Conservation (phyloP, 345 rosid genomes). For the Eucalyptus victrix region DNA sequence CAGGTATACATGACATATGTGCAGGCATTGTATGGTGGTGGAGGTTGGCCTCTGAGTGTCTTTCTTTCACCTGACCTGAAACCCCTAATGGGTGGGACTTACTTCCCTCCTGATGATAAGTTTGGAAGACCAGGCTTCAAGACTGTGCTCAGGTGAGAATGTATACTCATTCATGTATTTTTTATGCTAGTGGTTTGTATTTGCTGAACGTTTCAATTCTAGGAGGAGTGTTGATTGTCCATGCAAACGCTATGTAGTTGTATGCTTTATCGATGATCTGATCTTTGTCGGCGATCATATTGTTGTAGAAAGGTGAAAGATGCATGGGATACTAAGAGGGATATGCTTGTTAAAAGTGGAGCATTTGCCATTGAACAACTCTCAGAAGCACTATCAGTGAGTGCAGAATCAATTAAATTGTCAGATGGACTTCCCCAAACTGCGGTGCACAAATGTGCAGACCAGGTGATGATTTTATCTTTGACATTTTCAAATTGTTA, state of each 20-base stretch:
- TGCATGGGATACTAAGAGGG: conserved; percentile 72
- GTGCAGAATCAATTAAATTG: conserved; percentile 43
- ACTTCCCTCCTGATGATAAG: conserved; percentile 85
- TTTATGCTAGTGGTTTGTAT: not conserved
- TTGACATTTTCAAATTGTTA: not conserved
- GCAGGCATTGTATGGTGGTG: conserved; percentile 64
- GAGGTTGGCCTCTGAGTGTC: conserved; percentile 91
- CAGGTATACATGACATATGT: conserved; percentile 95
- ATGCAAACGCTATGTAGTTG: not conserved
- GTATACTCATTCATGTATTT: not conserved
- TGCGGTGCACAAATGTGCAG: conserved; percentile 58
- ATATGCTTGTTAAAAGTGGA: conserved; percentile 61
- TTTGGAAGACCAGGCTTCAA: conserved; percentile 92
- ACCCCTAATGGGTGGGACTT: conserved; percentile 96
- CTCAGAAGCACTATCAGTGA: conserved; percentile 74
- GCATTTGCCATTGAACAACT: conserved; percentile 77
- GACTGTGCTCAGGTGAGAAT: conserved; percentile 52
- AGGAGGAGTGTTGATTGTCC: not conserved
- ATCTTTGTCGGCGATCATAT: not conserved
- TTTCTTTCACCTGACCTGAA: conserved; percentile 93
- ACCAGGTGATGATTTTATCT: conserved; percentile 36
- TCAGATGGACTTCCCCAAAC: conserved; percentile 45
- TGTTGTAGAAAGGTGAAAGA: conserved; percentile 60
- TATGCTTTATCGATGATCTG: not conserved
- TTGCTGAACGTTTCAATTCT: not conserved